phyloP scores from a whole-genome alignment of 2,329 filamentous ascomycete genomes.

The Exophiala calicioides region DNA sequence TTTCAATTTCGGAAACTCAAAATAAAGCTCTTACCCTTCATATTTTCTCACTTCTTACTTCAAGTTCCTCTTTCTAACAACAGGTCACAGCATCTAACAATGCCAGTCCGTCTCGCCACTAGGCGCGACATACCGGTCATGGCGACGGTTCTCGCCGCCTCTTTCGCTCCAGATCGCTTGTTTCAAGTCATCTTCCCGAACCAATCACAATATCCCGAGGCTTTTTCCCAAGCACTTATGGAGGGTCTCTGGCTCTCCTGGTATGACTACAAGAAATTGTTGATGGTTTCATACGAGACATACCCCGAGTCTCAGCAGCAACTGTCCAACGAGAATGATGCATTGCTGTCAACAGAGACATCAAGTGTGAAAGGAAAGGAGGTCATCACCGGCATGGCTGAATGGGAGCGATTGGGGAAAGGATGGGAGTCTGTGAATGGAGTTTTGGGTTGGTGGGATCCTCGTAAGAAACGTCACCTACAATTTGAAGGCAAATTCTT shows the following conservation, averaged over 20 bases:
- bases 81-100: neutral
- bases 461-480: slow-evolving; percentile 7
- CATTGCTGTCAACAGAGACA: neutral
- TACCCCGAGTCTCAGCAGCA: neutral
- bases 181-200: slow-evolving; percentile 20
- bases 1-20: too few relatives aligned
- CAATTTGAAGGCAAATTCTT: neutral
- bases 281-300: slow-evolving; percentile 15
- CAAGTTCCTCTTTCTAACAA: too few relatives aligned
- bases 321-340: neutral
- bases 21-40: too few relatives aligned
- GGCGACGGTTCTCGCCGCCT: slow-evolving; percentile 18
- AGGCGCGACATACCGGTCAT: slow-evolving; percentile 21
- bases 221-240: slow-evolving; percentile 12
- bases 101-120: slow-evolving; percentile 22
- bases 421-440: slow-evolving; percentile 15
- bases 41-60: too few relatives aligned
- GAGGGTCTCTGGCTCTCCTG: slow-evolving; percentile 11
- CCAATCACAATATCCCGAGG: slow-evolving; percentile 17
- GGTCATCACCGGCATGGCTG: slow-evolving; percentile 19
- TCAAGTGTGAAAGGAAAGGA: too few relatives aligned
- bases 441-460: slow-evolving; percentile 23
- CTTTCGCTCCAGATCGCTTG: slow-evolving; percentile 17
- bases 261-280: slow-evolving; percentile 21
- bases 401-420: slow-evolving; percentile 18